Conservation (phyloP, 2,329 filamentous ascomycete species). For the Tolypocladium tundrense region DNA sequence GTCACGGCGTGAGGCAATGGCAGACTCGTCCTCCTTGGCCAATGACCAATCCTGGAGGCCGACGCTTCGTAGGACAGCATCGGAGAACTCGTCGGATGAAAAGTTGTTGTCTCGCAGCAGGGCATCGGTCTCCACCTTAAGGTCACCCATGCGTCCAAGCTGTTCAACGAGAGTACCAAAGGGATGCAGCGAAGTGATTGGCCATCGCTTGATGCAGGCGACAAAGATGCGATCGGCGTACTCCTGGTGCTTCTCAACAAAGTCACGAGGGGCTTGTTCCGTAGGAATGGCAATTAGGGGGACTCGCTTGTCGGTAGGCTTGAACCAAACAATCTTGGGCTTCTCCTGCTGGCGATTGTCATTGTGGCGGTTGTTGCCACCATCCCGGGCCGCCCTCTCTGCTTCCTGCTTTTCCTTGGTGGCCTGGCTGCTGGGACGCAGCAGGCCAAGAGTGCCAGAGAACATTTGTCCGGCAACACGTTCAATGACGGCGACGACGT, state of each 20-base stretch:
- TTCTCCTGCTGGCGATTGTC: constrained; percentile 81
- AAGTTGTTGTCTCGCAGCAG: constrained; percentile 98
- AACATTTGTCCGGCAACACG: constrained; percentile 98
- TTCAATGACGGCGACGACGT: constrained; percentile 95
- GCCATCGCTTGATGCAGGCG: constrained; percentile 98
- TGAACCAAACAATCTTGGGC: constrained; percentile 99
- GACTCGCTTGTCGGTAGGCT: constrained; percentile 97
- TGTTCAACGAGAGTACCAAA: constrained; percentile 97
- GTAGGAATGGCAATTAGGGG: constrained; percentile 96
- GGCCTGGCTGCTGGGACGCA: constrained; percentile 93
- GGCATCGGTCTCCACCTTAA: constrained; percentile 96
- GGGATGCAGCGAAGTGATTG: constrained; percentile 97
- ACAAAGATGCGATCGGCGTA: constrained; percentile 98
- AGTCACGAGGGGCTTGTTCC: constrained; percentile 93
- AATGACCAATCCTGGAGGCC: constrained; percentile 88
- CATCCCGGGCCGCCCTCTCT: constrained; percentile 84
- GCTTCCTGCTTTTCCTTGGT: constrained; percentile 99
- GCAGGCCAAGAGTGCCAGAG: constrained; percentile 84
- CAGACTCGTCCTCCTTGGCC: constrained; percentile 68
- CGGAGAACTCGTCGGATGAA: constrained; percentile 91
- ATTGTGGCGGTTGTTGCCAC: constrained; percentile 57
- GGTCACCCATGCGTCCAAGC: constrained; percentile 91
- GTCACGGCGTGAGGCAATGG: constrained; percentile 68
- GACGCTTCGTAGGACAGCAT: constrained; percentile 88
- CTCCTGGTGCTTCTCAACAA: constrained; percentile 96